Conservation (phyloP, 495 filamentous ascomycete species). For the Viridothelium virens region DNA sequence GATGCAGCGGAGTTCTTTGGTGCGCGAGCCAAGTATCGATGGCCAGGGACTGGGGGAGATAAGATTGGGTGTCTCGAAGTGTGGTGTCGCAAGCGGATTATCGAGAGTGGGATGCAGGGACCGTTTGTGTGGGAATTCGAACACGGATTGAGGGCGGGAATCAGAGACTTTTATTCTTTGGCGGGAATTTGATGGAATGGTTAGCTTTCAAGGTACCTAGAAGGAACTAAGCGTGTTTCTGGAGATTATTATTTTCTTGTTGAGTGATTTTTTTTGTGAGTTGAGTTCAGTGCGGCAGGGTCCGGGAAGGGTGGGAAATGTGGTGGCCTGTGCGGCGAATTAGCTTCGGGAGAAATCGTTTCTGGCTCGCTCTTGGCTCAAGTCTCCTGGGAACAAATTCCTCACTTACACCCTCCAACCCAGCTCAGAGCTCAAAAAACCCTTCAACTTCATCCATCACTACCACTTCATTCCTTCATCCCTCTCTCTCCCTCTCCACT, state of each 20-base stretch:
- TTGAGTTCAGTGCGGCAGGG: neutral
- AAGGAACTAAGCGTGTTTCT: no score
- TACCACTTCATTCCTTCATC: neutral
- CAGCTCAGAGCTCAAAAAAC: neutral
- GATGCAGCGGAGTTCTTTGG: conserved; percentile 46
- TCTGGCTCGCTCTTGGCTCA: neutral
- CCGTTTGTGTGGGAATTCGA: conserved; percentile 47
- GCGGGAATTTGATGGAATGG: neutral
- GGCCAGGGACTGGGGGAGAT: conserved; percentile 33
- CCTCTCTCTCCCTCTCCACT: conserved; percentile 1
- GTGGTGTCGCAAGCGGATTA: conserved; percentile 47
- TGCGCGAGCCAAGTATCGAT: conserved; percentile 24
- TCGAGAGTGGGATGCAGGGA: conserved; percentile 39
- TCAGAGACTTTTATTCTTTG: conserved; percentile 36
- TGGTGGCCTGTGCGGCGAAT: neutral
- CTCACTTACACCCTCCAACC: neutral
- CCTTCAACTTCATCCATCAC: neutral
- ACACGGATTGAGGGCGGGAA: conserved; percentile 43
- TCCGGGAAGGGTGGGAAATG: neutral
- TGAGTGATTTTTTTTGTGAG: neutral
- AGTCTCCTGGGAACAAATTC: conserved; percentile 11
- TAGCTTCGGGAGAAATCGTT: conserved; percentile 11
- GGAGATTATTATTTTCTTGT: neutral
- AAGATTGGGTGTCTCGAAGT: conserved; percentile 48
- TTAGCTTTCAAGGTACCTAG: no score